Evolutionary conservation across 257 asterid genomes (phyloP).

Genomic region (Solanum dulcamara): DNA sequence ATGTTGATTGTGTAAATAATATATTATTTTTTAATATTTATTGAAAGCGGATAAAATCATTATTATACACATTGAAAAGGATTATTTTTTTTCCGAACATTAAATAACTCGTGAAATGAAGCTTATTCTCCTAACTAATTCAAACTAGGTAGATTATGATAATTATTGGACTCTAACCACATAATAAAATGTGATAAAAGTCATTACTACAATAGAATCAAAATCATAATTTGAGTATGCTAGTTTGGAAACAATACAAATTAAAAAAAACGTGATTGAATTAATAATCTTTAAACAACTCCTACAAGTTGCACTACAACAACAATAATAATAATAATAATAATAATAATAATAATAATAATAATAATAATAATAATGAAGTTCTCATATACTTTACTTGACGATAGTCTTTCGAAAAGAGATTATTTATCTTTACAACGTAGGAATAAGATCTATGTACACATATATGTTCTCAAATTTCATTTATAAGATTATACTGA

Average conservation of each 20-base stretch:
- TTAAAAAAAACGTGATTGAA: not conserved
- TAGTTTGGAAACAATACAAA: not conserved
- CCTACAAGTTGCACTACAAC: not conserved
- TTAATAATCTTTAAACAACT: not conserved
- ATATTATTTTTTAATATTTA: not conserved
- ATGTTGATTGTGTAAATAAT: not conserved
- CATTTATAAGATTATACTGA: not conserved
- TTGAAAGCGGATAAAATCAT: not conserved
- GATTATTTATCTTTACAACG: not conserved
- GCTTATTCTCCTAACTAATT: not conserved
- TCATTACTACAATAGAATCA: not conserved
- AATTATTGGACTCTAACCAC: not conserved
- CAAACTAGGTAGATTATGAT: not conserved
- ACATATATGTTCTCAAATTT: not conserved
- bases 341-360: not conserved
- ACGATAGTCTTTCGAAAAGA: not conserved
- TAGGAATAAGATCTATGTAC: not conserved
- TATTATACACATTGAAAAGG: not conserved
- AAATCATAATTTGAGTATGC: not conserved
- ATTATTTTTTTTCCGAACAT: too few relatives aligned
- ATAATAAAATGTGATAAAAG: not conserved
- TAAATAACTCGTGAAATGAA: not conserved
- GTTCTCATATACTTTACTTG: not conserved
- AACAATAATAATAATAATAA: not conserved
- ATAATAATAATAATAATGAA: not conserved